These are phyloP conservation scores for Apiotrichum akiyoshidainum DNA, from an alignment of 1,284 basidiomycete species.

Conservation along the genomic window DNA sequence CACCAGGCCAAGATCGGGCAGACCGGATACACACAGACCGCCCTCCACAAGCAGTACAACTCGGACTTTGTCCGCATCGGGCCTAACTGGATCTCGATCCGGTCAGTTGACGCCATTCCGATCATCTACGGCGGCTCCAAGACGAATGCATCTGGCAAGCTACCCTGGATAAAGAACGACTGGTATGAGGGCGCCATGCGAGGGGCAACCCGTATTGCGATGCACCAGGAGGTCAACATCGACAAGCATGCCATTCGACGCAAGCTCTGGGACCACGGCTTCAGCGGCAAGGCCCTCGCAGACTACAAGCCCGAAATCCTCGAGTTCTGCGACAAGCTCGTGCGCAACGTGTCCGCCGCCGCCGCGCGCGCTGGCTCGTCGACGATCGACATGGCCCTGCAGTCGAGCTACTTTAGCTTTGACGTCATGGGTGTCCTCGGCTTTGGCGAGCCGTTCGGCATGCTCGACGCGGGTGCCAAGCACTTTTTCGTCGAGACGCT, in stretches of 20 bases:
- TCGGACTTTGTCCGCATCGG: constrained; percentile 69
- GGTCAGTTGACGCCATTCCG: constrained; percentile 71
- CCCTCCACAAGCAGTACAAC: constrained; percentile 11
- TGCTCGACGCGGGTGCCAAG: constrained; percentile 65
- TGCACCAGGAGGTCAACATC: constrained; percentile 11
- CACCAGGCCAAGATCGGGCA: constrained; percentile 6
- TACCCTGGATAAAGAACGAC: constrained; percentile 12
- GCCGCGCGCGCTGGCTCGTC: neutral
- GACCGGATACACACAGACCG: constrained; percentile 12
- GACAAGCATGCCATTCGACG: constrained; percentile 1
- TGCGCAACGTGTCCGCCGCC: constrained; percentile 4
- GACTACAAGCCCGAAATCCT: constrained; percentile 15
- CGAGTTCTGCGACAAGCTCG: constrained; percentile 9
- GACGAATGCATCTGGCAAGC: neutral
- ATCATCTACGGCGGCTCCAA: constrained; percentile 68
- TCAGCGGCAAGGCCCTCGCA: constrained; percentile 8
- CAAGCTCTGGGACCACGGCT: constrained; percentile 15
- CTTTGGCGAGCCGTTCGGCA: constrained; percentile 82
- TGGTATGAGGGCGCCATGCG: constrained; percentile 13
- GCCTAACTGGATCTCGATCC: constrained; percentile 78
- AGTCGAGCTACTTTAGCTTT: constrained; percentile 73
- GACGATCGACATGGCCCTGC: constrained; percentile 8
- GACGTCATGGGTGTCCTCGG: constrained; percentile 81
- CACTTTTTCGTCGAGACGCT: constrained; percentile 14
- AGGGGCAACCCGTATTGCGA: constrained; percentile 2